Evolutionary conservation across 2,329 filamentous ascomycete genomes (phyloP).

Genomic region (Penicillium sp.): DNA sequence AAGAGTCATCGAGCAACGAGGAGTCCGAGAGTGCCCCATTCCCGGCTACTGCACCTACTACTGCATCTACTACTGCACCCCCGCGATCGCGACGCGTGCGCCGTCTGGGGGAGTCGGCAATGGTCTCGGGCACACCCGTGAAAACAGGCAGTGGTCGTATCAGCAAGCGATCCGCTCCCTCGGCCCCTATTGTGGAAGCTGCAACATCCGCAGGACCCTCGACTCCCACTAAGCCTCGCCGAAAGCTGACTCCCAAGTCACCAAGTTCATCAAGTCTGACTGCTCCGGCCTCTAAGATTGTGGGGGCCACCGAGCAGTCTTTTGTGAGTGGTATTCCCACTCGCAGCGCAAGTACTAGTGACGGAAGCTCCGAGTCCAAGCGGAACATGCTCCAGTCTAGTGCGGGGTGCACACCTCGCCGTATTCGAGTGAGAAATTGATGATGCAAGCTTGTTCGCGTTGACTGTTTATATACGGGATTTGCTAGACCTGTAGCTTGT

Average conservation of each 20-base stretch:
- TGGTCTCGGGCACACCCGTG: constrained; percentile 23
- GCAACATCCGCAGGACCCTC: constrained; percentile 17
- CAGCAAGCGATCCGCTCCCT: constrained; percentile 20
- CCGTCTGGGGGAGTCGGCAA: constrained; percentile 29
- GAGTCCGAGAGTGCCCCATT: constrained; percentile 15
- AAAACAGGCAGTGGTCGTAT: constrained; percentile 21
- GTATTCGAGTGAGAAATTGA: constrained; percentile 33
- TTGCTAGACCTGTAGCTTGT: not conserved
- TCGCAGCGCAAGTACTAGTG: constrained; percentile 17
- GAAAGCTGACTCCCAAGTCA: constrained; percentile 37
- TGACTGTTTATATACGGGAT: not conserved
- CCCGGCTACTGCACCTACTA: constrained; percentile 22
- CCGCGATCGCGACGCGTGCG: constrained; percentile 33
- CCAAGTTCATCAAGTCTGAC: constrained; percentile 24
- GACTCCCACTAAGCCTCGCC: constrained; percentile 32
- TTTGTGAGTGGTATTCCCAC: constrained; percentile 23
- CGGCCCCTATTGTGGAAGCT: constrained; percentile 6
- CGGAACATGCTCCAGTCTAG: constrained; percentile 32
- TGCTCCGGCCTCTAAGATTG: constrained; percentile 20
- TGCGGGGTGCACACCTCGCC: constrained; percentile 38
- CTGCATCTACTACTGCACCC: constrained; percentile 27
- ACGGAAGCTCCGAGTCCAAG: constrained; percentile 18
- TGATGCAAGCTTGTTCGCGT: not conserved
- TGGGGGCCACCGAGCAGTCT: constrained; percentile 3
- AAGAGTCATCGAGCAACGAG: constrained; percentile 10